These are phyloP conservation scores for Sungouiozyma intestinalis DNA, from an alignment of 805 yeast species.

Conservation along the genomic window DNA sequence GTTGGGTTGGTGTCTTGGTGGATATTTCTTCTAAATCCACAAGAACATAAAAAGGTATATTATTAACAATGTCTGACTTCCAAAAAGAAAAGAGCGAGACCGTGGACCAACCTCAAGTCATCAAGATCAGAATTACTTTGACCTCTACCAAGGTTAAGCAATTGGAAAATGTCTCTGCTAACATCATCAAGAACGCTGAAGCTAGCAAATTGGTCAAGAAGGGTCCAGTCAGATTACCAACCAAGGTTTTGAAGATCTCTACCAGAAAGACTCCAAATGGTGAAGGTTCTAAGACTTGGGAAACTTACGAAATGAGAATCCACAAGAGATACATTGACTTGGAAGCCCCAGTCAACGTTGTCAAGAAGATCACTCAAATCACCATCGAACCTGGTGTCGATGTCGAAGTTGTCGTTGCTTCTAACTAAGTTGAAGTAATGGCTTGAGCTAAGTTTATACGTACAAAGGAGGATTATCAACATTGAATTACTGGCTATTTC, in stretches of 20 bases:
- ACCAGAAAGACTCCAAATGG: conserved; percentile 99
- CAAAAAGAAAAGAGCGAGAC: conserved; percentile 79
- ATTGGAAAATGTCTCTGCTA: conserved; percentile 90
- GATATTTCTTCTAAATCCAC: conserved; percentile 1
- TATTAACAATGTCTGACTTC: conserved; percentile 59
- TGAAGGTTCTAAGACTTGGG: conserved; percentile 99
- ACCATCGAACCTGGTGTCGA: conserved; percentile 99
- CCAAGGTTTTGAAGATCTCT: conserved; percentile 94
- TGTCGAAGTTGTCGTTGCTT: conserved; percentile 84
- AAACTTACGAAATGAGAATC: conserved; percentile 98
- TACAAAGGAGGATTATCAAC: no score
- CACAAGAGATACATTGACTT: conserved; percentile 99
- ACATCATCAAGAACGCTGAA: conserved; percentile 82
- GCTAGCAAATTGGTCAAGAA: conserved; percentile 76
- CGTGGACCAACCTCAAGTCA: conserved; percentile 72
- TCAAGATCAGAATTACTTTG: conserved; percentile 98
- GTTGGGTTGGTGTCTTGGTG: no score
- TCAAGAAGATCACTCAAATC: conserved; percentile 94
- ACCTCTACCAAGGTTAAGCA: conserved; percentile 98
- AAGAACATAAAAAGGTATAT: conserved; percentile 34
- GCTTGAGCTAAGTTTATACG: neutral
- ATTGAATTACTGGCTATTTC: no score
- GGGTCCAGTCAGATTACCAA: conserved; percentile 99
- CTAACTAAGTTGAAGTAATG: conserved; percentile 9
- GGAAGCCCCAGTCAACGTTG: conserved; percentile 89